Evolutionary conservation across 2,329 filamentous ascomycete species (phyloP), one percentile per base, ranked within the genome.

Genomic region (Alternaria postmessia): DNA sequence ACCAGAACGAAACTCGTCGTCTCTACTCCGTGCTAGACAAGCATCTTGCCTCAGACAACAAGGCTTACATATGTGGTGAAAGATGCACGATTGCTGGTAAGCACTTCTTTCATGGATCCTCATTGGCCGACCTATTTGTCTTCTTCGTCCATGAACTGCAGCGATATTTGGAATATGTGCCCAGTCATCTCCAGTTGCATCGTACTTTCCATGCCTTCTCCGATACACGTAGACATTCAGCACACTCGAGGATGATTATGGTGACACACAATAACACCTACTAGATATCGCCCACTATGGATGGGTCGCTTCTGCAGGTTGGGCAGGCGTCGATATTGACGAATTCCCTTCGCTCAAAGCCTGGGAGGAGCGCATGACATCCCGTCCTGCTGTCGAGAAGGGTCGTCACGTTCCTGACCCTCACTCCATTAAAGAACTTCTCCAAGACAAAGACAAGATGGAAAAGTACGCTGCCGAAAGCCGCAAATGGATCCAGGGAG

Each of bases 1-100:
- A 96, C 81, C 82, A 85, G 73, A 95, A 92, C 75, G 93, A 97
- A 81, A 92, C 91, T 0, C 85, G 89, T n/a, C 88, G 93, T 3
- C 83, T 97, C 2, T 96, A 95, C 81, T 84, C 88, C 52, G 89
- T 93, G 20, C 81, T 96, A 60, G 89, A 96, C 72, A 87, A 85
- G 48, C 88, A 93, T 56, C 86, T 97, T 6, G 73, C 78, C 7
- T 74, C 77, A 12, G 83, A 80, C 41, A 81, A 82, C 51, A 81
- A 79, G 9, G 81, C 82, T 12, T 88, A 84, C 68, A 70, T 88
- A 11, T 83, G 86, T 5, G 91, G 91, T 36, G 87, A 91, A 75
- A 87, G 87, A 63, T 76, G 85, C 62, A 92, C 90, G 43, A 88
- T 77, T 44, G 74, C 74, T 22, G 72, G 72, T 74, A 55, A 49